These are phyloP conservation scores for Salix udensis DNA, from an alignment of 345 rosid genomes.

Conservation along the genomic window DNA sequence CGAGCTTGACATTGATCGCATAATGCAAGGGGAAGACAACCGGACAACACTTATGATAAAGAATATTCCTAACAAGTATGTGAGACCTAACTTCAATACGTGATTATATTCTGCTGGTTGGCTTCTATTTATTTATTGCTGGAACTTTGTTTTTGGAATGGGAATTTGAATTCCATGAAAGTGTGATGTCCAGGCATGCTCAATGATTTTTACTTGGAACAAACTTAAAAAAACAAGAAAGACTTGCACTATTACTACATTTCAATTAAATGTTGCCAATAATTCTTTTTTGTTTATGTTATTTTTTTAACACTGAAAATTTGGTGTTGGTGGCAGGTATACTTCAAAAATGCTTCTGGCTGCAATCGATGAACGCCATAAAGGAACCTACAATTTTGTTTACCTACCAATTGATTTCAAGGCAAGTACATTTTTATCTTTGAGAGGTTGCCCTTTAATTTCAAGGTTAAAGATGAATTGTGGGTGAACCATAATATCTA, in stretches of 20 bases:
- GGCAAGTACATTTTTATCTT: conserved; percentile 35
- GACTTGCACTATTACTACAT: background rate
- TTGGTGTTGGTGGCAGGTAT: conserved; percentile 42
- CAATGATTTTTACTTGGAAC: background rate
- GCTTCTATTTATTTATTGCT: background rate
- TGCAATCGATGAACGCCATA: conserved; percentile 60
- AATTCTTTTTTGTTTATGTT: background rate
- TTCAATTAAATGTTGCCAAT: background rate
- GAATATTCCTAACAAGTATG: conserved; percentile 95
- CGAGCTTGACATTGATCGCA: conserved; percentile 84
- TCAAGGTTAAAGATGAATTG: background rate
- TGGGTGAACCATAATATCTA: background rate
- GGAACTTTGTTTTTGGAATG: background rate
- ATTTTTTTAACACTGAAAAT: background rate
- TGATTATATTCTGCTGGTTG: background rate
- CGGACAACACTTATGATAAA: conserved; percentile 96
- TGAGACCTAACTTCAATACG: background rate
- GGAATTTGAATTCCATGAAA: conserved; percentile 1
- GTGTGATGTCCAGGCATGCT: background rate
- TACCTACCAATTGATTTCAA: conserved; percentile 74
- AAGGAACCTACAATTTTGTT: conserved; percentile 64
- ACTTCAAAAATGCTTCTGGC: conserved; percentile 73
- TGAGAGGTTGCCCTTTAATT: background rate
- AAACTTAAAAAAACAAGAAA: background rate
- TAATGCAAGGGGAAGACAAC: conserved; percentile 67